Evolutionary conservation across 345 rosid genomes (phyloP), one percentile per base, ranked within the genome.

Genomic region (Gynandropsis gynandra): DNA sequence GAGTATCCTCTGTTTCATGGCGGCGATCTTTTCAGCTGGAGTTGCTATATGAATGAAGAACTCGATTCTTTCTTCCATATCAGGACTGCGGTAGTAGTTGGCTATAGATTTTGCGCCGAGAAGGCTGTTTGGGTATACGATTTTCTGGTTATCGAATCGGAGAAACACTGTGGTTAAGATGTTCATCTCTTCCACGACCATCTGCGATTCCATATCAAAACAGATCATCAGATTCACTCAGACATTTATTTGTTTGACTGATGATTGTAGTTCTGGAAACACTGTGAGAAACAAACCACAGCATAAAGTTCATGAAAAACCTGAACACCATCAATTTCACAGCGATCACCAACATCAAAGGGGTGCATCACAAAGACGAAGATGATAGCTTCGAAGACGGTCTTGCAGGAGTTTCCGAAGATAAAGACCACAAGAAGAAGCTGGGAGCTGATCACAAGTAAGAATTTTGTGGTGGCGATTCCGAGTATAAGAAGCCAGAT

Each of bases 111-210:
- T 86, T 17, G 82, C 73, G 21, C 76, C 61, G 1, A 86, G 76
- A 47, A 86, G 80, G 4, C 88, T 73, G 33, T 86, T 82, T 0
- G 95, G 88, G 45, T 82, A 82, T 29, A 70, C 60, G 41, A 87
- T 76, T 72, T 87, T 87, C 80, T 77, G 81, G 69, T 74, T 77
- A 56, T 87, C 89, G 58, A 70, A 76, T 24, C 86, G 46, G 40
- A 87, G 55, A 57, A 87, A 87, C 58, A 87, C 87, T 1, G 86
- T 83, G 1, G 81, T 73, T 61, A 87, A 61, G 19, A 87, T 87
- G 76, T 83, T 83, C 92, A 87, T 87, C 61, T 87, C 89, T 70
- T 87, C 96, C 53, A 87, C 92, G 9, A 80, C 63, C 96, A 87
- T 74, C 92, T 83, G 68, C 19, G 8, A 27, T 4, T 36, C 14